phyloP scores from a whole-genome alignment of 1,284 basidiomycete genomes.

The Abortiporus biennis region DNA sequence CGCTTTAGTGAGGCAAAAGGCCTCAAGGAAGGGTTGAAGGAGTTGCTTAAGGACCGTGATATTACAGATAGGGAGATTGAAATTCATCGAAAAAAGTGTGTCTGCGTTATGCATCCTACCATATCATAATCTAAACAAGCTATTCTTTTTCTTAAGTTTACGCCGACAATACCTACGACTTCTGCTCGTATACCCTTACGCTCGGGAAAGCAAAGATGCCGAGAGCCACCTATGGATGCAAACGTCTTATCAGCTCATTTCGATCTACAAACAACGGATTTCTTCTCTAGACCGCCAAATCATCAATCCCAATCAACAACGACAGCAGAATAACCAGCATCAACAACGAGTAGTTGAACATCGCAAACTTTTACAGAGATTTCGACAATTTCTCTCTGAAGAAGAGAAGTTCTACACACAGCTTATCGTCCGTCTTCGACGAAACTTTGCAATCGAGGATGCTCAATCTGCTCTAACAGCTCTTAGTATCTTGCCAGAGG shows the following conservation, averaged over 20 bases:
- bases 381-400: slow-evolving; percentile 78
- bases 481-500: slow-evolving; percentile 45
- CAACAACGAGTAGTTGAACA: slow-evolving; percentile 57
- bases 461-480: slow-evolving; percentile 48
- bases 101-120: slow-evolving; percentile 10
- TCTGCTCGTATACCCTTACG: slow-evolving; percentile 69
- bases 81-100: slow-evolving; percentile 78
- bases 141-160: slow-evolving; percentile 40
- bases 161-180: slow-evolving; percentile 72
- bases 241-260: slow-evolving; percentile 84
- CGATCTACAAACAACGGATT: slow-evolving; percentile 76
- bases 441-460: slow-evolving; percentile 61
- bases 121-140: slow-evolving; percentile 6
- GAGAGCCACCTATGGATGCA: slow-evolving; percentile 89
- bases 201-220: slow-evolving; percentile 73
- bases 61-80: slow-evolving; percentile 85
- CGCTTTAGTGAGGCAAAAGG: slow-evolving; percentile 59
- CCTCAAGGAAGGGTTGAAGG: slow-evolving; percentile 63
- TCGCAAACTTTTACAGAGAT: slow-evolving; percentile 81
- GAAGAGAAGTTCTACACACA: slow-evolving; percentile 88
- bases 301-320: slow-evolving; percentile 39
- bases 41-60: slow-evolving; percentile 61
- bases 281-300: slow-evolving; percentile 58
- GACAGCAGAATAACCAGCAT: slow-evolving; percentile 31
- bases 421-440: slow-evolving; percentile 66